Evolutionary conservation across 2,329 filamentous ascomycete species (phyloP).

Genomic region (Aspergillus quadrilineatus): DNA sequence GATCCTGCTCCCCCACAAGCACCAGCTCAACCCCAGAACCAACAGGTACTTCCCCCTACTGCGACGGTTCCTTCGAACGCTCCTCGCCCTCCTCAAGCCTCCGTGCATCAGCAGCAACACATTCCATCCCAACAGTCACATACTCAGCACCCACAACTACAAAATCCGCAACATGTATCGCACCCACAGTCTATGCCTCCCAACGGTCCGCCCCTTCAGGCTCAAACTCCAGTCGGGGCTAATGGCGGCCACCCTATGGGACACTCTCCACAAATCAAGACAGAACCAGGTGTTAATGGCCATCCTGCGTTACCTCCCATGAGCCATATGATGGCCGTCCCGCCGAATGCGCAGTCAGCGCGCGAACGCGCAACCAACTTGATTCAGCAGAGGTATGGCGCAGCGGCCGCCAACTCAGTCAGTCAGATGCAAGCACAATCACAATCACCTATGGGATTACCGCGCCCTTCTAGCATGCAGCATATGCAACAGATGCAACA

Average conservation of each 20-base stretch:
- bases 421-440: slow-evolving; percentile 46
- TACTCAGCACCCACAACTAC: slow-evolving; percentile 28
- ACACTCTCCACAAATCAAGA: slow-evolving; percentile 50
- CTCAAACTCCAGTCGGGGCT: slow-evolving; percentile 20
- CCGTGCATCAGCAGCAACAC: slow-evolving; percentile 31
- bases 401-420: slow-evolving; percentile 44
- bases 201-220: slow-evolving; percentile 26
- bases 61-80: slow-evolving; percentile 47
- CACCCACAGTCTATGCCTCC: slow-evolving; percentile 35
- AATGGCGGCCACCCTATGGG: slow-evolving; percentile 28
- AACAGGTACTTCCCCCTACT: slow-evolving; percentile 37
- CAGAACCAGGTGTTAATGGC: slow-evolving; percentile 49
- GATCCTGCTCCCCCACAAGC: slow-evolving; percentile 72
- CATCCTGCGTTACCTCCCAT: slow-evolving; percentile 33
- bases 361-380: slow-evolving; percentile 55
- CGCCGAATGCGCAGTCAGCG: slow-evolving; percentile 48
- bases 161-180: slow-evolving; percentile 35
- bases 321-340: slow-evolving; percentile 34
- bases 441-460: slow-evolving; percentile 35
- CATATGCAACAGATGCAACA: neutral
- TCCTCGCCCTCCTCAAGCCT: slow-evolving; percentile 35
- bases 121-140: slow-evolving; percentile 38
- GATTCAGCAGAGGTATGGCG: slow-evolving; percentile 50
- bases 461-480: slow-evolving; percentile 29
- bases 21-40: slow-evolving; percentile 43